Percentiles rank a stretch among this genome's conserved stretches.
phyloP scores from a whole-genome alignment of 345 rosid genomes.

The Gossypium australe region DNA sequence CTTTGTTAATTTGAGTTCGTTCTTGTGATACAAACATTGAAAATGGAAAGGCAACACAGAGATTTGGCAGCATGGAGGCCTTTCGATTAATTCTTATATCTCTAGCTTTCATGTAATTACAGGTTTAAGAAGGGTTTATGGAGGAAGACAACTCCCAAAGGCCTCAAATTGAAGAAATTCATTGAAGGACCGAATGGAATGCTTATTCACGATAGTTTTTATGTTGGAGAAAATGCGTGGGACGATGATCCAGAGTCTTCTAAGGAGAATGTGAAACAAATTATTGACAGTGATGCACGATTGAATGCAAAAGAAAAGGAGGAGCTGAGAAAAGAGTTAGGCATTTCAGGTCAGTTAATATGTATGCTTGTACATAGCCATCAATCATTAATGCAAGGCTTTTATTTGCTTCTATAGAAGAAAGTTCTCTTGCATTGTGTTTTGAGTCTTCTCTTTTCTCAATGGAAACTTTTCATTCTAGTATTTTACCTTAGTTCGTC shows the following conservation, averaged over 20 bases:
- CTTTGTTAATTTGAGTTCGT: background rate
- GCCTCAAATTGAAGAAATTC: constrained; percentile 79
- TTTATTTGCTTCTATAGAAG: background rate
- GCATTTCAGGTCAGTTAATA: constrained; percentile 52
- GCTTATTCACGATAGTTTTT: constrained; percentile 66
- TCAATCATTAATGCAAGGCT: background rate
- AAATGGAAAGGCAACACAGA: background rate
- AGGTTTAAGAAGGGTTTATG: constrained; percentile 86
- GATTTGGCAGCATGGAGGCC: background rate
- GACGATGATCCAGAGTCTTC: constrained; percentile 60
- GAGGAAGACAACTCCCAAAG: constrained; percentile 83
- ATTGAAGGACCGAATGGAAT: constrained; percentile 76
- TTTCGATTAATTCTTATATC: background rate
- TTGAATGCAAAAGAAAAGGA: constrained; percentile 61
- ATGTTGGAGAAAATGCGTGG: constrained; percentile 96
- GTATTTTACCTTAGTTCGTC: background rate
- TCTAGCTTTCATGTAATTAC: constrained; percentile 22
- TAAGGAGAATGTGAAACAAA: constrained; percentile 42
- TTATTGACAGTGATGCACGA: constrained; percentile 46
- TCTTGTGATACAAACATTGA: background rate
- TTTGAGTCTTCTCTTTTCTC: background rate
- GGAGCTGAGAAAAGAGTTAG: constrained; percentile 57
- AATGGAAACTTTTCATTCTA: background rate
- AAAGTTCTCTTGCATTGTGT: background rate
- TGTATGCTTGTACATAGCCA: constrained; percentile 9